Evolutionary conservation across 768 basidiomycete genomes (phyloP).

Genomic region (Neoboletus subvelutipes): DNA sequence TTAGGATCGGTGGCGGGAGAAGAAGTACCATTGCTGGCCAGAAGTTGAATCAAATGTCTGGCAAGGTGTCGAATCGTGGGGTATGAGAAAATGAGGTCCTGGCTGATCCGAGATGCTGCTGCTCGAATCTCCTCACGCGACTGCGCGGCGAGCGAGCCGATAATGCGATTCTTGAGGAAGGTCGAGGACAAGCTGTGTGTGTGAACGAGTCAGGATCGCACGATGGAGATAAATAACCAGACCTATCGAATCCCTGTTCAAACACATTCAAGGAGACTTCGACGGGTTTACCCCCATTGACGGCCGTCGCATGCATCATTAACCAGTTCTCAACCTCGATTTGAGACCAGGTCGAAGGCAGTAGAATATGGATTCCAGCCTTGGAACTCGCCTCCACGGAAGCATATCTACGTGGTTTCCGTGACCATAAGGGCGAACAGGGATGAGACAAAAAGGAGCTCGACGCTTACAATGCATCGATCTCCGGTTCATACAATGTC

Average conservation of each 20-base stretch:
- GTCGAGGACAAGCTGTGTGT: slow-evolving; percentile 37
- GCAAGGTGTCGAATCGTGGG: slow-evolving; percentile 38
- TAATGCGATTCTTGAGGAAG: slow-evolving; percentile 39
- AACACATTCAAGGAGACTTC: no score
- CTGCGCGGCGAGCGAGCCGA: slow-evolving; percentile 30
- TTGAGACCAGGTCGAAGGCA: slow-evolving; percentile 26
- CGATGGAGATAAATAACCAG: not conserved
- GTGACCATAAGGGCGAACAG: not conserved
- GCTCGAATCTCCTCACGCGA: slow-evolving; percentile 3
- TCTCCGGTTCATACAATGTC: slow-evolving; percentile 42
- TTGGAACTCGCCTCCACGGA: slow-evolving; percentile 27
- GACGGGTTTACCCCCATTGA: no score
- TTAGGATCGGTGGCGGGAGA: slow-evolving; percentile 4
- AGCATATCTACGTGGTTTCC: slow-evolving; percentile 24
- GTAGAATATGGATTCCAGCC: slow-evolving; percentile 22
- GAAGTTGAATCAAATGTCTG: slow-evolving; percentile 21
- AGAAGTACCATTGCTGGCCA: not conserved
- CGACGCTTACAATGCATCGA: slow-evolving; percentile 41
- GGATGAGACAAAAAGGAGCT: not conserved
- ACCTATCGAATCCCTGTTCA: slow-evolving; percentile 40
- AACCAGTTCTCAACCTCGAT: slow-evolving; percentile 29
- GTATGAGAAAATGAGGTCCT: slow-evolving; percentile 45
- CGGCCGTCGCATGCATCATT: slow-evolving; percentile 20
- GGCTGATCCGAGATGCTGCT: slow-evolving; percentile 21
- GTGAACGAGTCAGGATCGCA: not conserved